A percentile compares a stretch with the other conserved stretches of the same genome.
These are phyloP conservation scores for Alloteropsis semialata DNA, from an alignment of 176 grass and related monocot species.

Conservation along the genomic window DNA sequence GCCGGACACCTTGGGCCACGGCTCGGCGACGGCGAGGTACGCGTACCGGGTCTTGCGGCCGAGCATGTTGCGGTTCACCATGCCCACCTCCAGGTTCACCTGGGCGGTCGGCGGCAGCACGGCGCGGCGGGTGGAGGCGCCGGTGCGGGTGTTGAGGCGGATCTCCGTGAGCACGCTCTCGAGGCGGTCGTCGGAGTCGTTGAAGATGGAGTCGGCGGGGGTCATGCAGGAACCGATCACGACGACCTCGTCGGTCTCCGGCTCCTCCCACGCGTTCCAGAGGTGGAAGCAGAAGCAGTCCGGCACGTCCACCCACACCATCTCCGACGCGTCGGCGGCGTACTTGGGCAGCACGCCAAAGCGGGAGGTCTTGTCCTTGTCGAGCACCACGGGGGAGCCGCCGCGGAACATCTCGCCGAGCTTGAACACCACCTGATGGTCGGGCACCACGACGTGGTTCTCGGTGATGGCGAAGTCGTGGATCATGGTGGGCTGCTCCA, in stretches of 20 bases:
- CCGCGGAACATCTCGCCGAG: conserved; percentile 83
- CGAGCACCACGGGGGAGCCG: conserved; percentile 70
- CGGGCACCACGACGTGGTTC: conserved; percentile 69
- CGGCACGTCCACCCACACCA: conserved; percentile 83
- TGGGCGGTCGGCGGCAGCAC: conserved; percentile 31
- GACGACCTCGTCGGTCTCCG: conserved; percentile 53
- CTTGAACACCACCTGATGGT: conserved; percentile 92
- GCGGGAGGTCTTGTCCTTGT: conserved; percentile 63
- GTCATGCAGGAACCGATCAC: conserved; percentile 90
- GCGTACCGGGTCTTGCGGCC: conserved; percentile 65
- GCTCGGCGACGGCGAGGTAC: conserved; percentile 88
- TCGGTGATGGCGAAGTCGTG: conserved; percentile 97
- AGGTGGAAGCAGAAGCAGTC: conserved; percentile 99
- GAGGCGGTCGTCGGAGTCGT: conserved; percentile 54
- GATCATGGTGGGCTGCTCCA: conserved; percentile 87
- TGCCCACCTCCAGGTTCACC: conserved; percentile 86
- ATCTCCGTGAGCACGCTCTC: conserved; percentile 86
- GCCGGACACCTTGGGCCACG: conserved; percentile 98
- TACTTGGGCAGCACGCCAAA: conserved; percentile 85
- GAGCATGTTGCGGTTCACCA: conserved; percentile 74
- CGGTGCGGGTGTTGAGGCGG: conserved; percentile 67
- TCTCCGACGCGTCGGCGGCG: conserved; percentile 51
- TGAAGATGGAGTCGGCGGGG: conserved; percentile 90
- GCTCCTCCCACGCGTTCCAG: conserved; percentile 96
- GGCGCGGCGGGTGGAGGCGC: conserved; percentile 56